Percentiles rank a stretch among this genome's conserved stretches.
Conservation (phyloP, 1,139 yeast genomes). For the Pichia sp. region DNA sequence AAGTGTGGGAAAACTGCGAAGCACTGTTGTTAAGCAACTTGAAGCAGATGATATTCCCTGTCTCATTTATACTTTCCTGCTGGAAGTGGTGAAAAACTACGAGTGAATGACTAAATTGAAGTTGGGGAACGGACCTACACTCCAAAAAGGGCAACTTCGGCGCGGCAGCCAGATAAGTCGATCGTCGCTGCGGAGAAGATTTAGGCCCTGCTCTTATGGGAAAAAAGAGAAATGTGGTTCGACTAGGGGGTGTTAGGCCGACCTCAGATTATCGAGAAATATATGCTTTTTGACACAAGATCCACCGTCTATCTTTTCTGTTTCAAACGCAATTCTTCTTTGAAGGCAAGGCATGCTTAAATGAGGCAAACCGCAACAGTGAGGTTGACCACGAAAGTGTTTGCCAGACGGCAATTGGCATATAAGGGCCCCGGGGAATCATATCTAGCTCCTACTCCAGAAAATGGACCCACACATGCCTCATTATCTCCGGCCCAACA, state of each 20-base stretch:
- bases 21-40: no score
- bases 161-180: not conserved
- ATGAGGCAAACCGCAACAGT: not conserved
- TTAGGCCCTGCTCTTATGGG: not conserved
- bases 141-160: not conserved
- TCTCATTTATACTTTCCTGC: not conserved
- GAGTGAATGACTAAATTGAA: not conserved
- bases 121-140: not conserved
- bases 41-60: not conserved
- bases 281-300: no score
- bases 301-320: not conserved
- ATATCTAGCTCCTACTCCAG: constrained; percentile 13
- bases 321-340: not conserved
- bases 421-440: constrained; percentile 17
- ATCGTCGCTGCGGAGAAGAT: not conserved
- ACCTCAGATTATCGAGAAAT: not conserved
- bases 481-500: constrained; percentile 47
- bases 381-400: not conserved
- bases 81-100: not conserved
- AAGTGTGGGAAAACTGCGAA: no score
- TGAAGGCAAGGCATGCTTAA: no score
- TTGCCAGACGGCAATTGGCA: constrained; percentile 18
- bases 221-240: not conserved
- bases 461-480: constrained; percentile 25
- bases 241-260: not conserved